Percentiles rank a stretch among this genome's conserved stretches.
phyloP scores from a whole-genome alignment of 345 rosid genomes.

The Eucalyptus erythrocorys region DNA sequence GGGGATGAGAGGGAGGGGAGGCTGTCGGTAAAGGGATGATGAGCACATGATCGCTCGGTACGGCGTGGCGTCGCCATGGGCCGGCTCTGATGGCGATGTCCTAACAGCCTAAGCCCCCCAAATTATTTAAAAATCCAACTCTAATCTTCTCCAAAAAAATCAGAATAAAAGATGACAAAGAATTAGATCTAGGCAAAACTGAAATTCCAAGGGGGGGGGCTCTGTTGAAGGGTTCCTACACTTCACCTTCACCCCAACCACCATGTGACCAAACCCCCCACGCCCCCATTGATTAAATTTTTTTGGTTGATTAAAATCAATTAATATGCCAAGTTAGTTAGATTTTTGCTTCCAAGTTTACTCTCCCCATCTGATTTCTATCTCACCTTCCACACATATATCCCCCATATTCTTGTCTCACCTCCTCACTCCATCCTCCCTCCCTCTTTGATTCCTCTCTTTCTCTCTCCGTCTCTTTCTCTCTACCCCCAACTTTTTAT shows the following conservation, averaged over 20 bases:
- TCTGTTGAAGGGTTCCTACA: not conserved
- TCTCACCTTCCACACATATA: not conserved
- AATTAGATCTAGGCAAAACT: not conserved
- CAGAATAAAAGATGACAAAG: too few relatives aligned
- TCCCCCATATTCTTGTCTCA: constrained; percentile 12
- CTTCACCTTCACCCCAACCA: not conserved
- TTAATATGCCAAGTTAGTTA: not conserved
- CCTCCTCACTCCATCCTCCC: constrained; percentile 17
- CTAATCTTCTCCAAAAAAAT: not conserved
- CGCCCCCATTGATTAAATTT: not conserved
- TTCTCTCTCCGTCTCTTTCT: not conserved
- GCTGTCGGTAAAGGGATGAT: not conserved
- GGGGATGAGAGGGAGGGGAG: too few relatives aligned
- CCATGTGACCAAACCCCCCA: not conserved
- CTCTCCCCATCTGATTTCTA: not conserved
- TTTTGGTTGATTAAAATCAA: not conserved
- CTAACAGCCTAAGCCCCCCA: not conserved
- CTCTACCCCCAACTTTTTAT: not conserved
- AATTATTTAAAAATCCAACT: not conserved
- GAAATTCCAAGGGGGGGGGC: not conserved
- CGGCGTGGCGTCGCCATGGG: not conserved
- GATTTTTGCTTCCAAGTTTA: not conserved
- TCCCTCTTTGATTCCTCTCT: not conserved
- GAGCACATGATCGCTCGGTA: not conserved
- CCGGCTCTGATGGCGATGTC: constrained; percentile 10